These are phyloP conservation scores for Lepraria neglecta DNA, from an alignment of 495 filamentous ascomycete genomes.

Conservation along the genomic window DNA sequence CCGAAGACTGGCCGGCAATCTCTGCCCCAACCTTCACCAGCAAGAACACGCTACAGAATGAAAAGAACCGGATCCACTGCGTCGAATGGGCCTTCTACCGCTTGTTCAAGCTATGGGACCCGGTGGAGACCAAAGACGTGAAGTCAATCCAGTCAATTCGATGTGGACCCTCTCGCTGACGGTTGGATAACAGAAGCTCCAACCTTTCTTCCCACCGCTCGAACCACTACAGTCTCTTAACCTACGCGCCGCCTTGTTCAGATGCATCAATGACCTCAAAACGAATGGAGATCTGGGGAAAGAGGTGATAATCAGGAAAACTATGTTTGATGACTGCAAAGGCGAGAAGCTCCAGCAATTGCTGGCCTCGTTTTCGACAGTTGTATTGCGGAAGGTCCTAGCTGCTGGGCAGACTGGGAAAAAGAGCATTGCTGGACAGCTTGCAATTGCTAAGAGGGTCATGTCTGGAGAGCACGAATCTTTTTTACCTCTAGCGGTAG, in stretches of 20 bases:
- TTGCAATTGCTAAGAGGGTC: constrained; percentile 58
- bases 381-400: constrained; percentile 65
- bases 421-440: constrained; percentile 46
- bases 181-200: constrained; percentile 57
- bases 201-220: constrained; percentile 80
- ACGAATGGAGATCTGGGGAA: constrained; percentile 75
- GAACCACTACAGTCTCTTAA: constrained; percentile 85
- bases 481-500: constrained; percentile 60
- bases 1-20: constrained; percentile 71
- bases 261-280: constrained; percentile 71
- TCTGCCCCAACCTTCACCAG: constrained; percentile 56
- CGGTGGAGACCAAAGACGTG: constrained; percentile 63
- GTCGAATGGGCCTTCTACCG: constrained; percentile 82
- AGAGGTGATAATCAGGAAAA: constrained; percentile 73
- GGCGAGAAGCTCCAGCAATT: constrained; percentile 77
- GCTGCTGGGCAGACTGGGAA: constrained; percentile 31
- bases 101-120: constrained; percentile 76
- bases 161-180: constrained; percentile 16
- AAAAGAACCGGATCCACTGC: constrained; percentile 68
- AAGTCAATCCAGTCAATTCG: constrained; percentile 19
- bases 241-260: constrained; percentile 76
- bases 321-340: constrained; percentile 88
- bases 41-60: constrained; percentile 60
- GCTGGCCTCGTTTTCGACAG: constrained; percentile 69
- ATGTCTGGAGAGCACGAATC: constrained; percentile 54